These are phyloP conservation scores for Hortaea sp. DNA, from an alignment of 2,329 filamentous ascomycete genomes.

Conservation along the genomic window DNA sequence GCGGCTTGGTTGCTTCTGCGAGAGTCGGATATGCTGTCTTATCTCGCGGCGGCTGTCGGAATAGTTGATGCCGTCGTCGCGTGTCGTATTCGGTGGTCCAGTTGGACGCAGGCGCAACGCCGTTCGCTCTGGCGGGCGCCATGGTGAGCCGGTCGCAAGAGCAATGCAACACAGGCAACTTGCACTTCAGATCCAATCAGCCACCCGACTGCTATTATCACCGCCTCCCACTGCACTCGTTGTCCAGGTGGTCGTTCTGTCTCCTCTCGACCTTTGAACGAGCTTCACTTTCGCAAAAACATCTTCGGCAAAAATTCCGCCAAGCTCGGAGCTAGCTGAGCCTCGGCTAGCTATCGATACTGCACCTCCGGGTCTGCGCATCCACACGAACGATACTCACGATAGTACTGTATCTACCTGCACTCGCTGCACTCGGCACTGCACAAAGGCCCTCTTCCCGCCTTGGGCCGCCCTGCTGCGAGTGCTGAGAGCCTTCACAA, in stretches of 20 bases:
- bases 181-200: no score
- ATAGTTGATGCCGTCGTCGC: conserved; percentile 75
- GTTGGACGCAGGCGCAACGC: conserved; percentile 44
- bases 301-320: background rate
- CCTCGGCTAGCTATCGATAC: background rate
- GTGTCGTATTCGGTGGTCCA: conserved; percentile 87
- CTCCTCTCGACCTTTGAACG: no score
- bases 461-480: no score
- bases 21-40: conserved; percentile 80
- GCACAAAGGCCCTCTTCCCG: no score
- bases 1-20: conserved; percentile 75
- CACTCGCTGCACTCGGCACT: no score
- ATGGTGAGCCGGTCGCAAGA: conserved; percentile 10
- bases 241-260: no score
- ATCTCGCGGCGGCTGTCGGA: conserved; percentile 78
- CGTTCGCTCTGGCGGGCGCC: conserved; percentile 18
- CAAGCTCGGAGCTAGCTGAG: background rate
- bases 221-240: no score
- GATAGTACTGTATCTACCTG: no score
- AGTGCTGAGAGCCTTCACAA: no score
- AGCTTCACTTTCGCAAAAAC: background rate
- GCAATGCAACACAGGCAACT: no score
- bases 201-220: no score
- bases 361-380: background rate
- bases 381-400: no score